A percentile compares a stretch with the other conserved stretches of the same genome.
Conservation (phyloP, 1,139 yeast genomes). For the Candida sojae region DNA sequence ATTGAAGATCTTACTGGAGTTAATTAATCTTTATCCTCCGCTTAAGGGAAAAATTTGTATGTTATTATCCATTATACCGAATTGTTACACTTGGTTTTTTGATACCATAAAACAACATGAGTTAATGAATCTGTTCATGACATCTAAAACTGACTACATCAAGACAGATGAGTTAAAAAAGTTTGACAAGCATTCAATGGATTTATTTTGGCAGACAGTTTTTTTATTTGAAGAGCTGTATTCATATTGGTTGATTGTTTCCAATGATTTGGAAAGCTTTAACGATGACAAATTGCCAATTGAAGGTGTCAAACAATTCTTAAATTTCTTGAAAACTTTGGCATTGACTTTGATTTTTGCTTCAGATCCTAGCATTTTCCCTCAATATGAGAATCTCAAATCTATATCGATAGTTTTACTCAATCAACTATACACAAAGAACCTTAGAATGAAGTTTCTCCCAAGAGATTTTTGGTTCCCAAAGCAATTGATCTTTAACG, state of each 20-base stretch:
- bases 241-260: conserved; percentile 55
- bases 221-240: conserved; percentile 41
- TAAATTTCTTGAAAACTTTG: conserved; percentile 54
- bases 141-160: conserved; percentile 23
- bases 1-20: conserved; percentile 25
- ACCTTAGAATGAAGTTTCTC: conserved; percentile 63
- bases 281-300: conserved; percentile 44
- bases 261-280: conserved; percentile 70
- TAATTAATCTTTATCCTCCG: conserved; percentile 32
- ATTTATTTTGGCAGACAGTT: conserved; percentile 35
- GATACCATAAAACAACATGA: conserved; percentile 18
- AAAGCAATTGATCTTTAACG: conserved; percentile 25
- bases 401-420: conserved; percentile 52
- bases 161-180: conserved; percentile 15
- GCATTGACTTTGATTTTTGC: conserved; percentile 57
- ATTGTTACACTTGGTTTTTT: conserved; percentile 32
- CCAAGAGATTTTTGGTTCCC: conserved; percentile 60
- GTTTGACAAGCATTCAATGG: conserved; percentile 8
- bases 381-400: conserved; percentile 28
- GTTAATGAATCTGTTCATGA: conserved; percentile 19
- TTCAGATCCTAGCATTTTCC: conserved; percentile 10
- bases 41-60: conserved; percentile 35
- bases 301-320: conserved; percentile 46
- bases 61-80: conserved; percentile 37
- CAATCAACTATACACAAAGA: conserved; percentile 69